A percentile compares a stretch with the other conserved stretches of the same genome.
phyloP scores from a whole-genome alignment of 148 eudicot genomes.

The Rhododendron ovatum region DNA sequence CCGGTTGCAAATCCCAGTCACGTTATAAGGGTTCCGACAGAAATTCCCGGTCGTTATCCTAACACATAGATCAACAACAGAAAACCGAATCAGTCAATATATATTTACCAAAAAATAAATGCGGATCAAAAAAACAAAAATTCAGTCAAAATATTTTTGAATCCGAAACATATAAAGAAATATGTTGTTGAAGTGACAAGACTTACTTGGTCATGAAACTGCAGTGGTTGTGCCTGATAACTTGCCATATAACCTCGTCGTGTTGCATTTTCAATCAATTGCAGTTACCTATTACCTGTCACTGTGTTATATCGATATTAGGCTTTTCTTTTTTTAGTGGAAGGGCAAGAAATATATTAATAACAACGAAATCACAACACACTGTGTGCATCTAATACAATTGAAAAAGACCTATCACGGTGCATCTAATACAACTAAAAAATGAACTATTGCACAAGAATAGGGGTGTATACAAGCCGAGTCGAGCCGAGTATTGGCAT shows the following conservation, averaged over 20 bases:
- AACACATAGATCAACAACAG: neutral
- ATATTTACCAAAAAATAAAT: no score
- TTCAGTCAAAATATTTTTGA: neutral
- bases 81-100: neutral
- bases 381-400: no score
- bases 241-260: constrained; percentile 97
- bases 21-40: constrained; percentile 90
- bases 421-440: neutral
- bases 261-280: constrained; percentile 68
- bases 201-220: constrained; percentile 91
- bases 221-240: constrained; percentile 90
- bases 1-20: constrained; percentile 92
- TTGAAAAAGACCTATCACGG: neutral
- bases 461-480: no score
- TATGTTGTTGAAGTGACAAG: neutral
- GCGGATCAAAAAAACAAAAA: neutral
- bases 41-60: constrained; percentile 86
- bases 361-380: neutral
- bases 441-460: neutral
- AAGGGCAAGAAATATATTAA: neutral
- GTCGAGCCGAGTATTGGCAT: no score
- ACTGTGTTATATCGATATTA: neutral
- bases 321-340: neutral
- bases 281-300: neutral
- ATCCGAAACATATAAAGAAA: neutral